Evolutionary conservation across 2,329 filamentous ascomycete genomes (phyloP), one percentile per base, ranked within the genome.

Genomic region (Claviceps purpurea): DNA sequence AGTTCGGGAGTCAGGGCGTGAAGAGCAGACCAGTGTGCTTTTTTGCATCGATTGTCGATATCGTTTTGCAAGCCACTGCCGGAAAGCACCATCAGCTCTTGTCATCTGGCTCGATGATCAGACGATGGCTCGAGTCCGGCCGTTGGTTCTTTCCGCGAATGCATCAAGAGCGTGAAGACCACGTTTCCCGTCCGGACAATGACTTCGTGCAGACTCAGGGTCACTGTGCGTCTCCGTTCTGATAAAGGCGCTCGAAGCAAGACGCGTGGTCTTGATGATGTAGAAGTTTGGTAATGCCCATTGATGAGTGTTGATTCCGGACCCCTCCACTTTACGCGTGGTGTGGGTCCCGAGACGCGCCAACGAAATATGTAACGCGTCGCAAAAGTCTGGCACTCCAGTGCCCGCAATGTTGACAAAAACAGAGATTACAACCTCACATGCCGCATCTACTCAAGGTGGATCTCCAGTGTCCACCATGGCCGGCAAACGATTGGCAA

Each of bases 321-420:
- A n/a, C 43, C 42, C 5, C 6, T 30, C 3, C 30, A 52, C 40
- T 52, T 42, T 47, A 41, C 48, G 26, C 50, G 46, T 49, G 13
- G 46, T 20, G 48, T n/a, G 42, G n/a, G 51, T 38, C 42, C 43
- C 20, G 14, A 47, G 51, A 50, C 51, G 43, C 51, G 49, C 49
- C 46, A 49, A 41, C 24, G 34, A 26, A 39, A 13, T 13, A n/a
- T n/a, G n/a, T n/a, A 13, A 50, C 49, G 49, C 49, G 41, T 30
- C n/a, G 42, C 26, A 26, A n/a, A 38, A 24, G 37, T 26, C 11
- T 13, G n/a, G n/a, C 6, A 49, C 34, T 22, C 8, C 22, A 46
- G 3, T 18, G 44, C 10, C 10, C 43, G 3, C 43, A 5, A 34
- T 43, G 20, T 43, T 3, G 2, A 11, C 10, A 5, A 24, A 22